phyloP scores from a whole-genome alignment of 345 rosid species.

The Hibiscus syriacus region DNA sequence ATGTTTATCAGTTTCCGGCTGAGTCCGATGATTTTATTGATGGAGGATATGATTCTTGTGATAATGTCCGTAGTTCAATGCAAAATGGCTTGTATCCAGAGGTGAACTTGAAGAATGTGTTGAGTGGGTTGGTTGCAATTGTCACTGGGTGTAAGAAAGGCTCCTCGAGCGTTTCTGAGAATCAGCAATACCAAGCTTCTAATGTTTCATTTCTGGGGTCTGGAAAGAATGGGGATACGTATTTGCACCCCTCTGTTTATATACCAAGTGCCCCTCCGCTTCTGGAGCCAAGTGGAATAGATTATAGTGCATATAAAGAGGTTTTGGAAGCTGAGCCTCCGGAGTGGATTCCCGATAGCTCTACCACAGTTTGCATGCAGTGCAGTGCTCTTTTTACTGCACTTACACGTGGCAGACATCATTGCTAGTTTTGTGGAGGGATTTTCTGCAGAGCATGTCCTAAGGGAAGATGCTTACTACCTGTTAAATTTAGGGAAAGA shows the following conservation, averaged over 20 bases:
- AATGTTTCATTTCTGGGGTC: conserved; percentile 78
- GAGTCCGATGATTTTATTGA: conserved; percentile 47
- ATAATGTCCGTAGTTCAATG: conserved; percentile 19
- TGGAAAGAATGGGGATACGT: conserved; percentile 64
- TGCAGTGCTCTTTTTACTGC: conserved; percentile 77
- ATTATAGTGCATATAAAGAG: conserved; percentile 56
- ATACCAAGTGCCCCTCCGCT: conserved; percentile 97
- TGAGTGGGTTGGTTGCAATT: conserved; percentile 69
- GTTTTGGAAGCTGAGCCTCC: conserved; percentile 86
- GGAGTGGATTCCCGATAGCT: conserved; percentile 93
- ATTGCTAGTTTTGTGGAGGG: conserved; percentile 95
- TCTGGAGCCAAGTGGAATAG: conserved; percentile 47
- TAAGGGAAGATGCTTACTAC: conserved; percentile 79
- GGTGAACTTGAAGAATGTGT: conserved; percentile 79
- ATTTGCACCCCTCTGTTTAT: conserved; percentile 78
- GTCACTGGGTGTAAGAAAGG: conserved; percentile 61
- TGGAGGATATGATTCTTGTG: conserved; percentile 53
- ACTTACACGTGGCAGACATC: conserved; percentile 86
- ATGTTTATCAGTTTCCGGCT: conserved; percentile 34
- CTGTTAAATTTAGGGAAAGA: conserved; percentile 74
- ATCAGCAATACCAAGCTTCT: conserved; percentile 38
- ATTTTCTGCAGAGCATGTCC: conserved; percentile 76
- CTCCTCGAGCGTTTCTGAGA: conserved; percentile 7
- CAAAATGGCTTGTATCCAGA: conserved; percentile 35
- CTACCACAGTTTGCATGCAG: conserved; percentile 66